Base-by-base conservation (phyloP, 1,284 basidiomycete genomes). In the Malassezia psittaci region DNA sequence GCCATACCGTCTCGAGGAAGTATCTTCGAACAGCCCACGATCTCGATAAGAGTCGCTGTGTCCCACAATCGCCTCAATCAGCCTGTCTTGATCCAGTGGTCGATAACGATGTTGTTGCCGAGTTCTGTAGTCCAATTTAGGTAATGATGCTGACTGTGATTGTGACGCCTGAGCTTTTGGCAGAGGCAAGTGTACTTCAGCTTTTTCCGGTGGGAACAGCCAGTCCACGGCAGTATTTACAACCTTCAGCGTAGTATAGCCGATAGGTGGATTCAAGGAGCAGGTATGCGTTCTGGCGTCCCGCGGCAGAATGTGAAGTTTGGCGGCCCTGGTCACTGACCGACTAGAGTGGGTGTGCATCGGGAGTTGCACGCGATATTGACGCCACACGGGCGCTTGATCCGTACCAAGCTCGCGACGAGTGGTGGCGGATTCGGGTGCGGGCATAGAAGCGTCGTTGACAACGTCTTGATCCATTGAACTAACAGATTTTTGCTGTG, bases 331-430 rank as follows among this genome's bases (percentile, higher is more conserved):
- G 6, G 55, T 48, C 13, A 45, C 38, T 15, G 12, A 13, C 15
- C 39, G 55, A 5, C 18, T 16, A 13, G 7, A 9, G 36, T 33
- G 55, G n/a, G 2, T 21, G 32, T n/a, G 7, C n/a, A 12, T n/a
- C 3, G 40, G 38, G 15, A 52, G 4, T 13, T 38, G 55, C 45
- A 57, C 55, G 16, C 15, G 5, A 47, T 33, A 57, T 48, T 57
- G 50, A 38, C 49, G 55, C 55, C 55, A 57, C 5, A 57, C 55
- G n/a, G 54, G 54, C 39, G 50, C 38, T 9, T 44, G 38, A 16
- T 57, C 55, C 13, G 12, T 3, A 19, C 15, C 16, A 11, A 46
- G 44, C 44, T 38, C 37, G 21, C 16, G 38, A 10, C 49, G 33
- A 38, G 54, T 42, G 16, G 15, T 11, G 34, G 32, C 16, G 40